Percentiles rank a stretch among this genome's conserved stretches.
Evolutionary conservation across 2,329 filamentous ascomycete genomes (phyloP).

Genomic region (Fusarium equiseti): DNA sequence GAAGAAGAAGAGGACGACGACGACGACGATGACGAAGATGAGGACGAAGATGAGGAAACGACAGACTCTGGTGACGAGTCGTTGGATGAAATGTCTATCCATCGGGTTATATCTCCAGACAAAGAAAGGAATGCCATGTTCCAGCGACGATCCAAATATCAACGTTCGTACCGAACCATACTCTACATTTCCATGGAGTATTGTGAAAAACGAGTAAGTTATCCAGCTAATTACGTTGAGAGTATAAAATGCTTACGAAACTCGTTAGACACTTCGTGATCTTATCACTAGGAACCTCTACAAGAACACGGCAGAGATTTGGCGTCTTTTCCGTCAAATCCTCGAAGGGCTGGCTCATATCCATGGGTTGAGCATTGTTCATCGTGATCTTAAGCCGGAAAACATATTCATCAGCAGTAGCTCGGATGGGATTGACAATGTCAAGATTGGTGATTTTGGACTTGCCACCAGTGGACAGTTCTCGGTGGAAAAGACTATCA

Average conservation of each 20-base stretch:
- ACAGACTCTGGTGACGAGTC: constrained; percentile 61
- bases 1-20: constrained; percentile 51
- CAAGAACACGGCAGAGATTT: constrained; percentile 81
- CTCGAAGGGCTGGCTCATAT: constrained; percentile 77
- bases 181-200: constrained; percentile 99
- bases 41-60: constrained; percentile 54
- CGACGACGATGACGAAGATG: neutral
- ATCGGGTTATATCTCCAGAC: constrained; percentile 48
- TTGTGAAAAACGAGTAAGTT: constrained; percentile 84
- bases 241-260: constrained; percentile 16
- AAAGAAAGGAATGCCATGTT: constrained; percentile 49
- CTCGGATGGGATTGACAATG: constrained; percentile 82
- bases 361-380: constrained; percentile 90
- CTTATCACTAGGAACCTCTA: constrained; percentile 81
- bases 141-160: constrained; percentile 53
- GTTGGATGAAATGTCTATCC: constrained; percentile 50
- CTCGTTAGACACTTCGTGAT: constrained; percentile 79
- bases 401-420: constrained; percentile 87
- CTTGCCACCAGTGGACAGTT: constrained; percentile 90
- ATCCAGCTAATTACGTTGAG: no score
- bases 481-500: constrained; percentile 66
- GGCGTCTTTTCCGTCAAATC: constrained; percentile 92
- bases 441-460: constrained; percentile 97
- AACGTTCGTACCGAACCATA: constrained; percentile 74
- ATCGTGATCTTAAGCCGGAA: constrained; percentile 95